Conservation (phyloP, 129 eudicot species). For the Flaveria sonorensis region DNA sequence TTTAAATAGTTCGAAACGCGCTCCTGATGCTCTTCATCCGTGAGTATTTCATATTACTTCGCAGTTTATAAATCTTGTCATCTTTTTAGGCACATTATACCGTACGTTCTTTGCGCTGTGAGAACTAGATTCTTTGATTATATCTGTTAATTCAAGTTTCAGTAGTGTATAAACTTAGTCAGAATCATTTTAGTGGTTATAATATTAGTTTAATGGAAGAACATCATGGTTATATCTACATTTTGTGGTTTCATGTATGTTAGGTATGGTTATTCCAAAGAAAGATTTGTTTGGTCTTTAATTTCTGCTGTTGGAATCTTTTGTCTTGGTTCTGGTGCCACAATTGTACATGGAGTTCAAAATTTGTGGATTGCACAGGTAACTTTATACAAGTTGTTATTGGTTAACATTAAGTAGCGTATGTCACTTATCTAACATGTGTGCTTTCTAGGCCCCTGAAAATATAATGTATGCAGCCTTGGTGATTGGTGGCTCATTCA, state of each 20-base stretch:
- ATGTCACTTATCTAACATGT: constrained; percentile 21
- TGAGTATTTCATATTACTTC: constrained; percentile 43
- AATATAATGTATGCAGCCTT: constrained; percentile 87
- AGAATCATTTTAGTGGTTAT: neutral
- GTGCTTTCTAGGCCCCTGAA: constrained; percentile 65
- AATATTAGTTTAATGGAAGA: neutral
- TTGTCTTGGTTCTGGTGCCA: constrained; percentile 97
- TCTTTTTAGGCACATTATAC: neutral
- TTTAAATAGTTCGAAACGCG: constrained; percentile 93
- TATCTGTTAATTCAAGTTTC: neutral
- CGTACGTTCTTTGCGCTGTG: neutral
- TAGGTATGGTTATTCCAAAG: constrained; percentile 71
- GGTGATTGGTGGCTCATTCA: constrained; percentile 90
- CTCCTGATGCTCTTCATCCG: constrained; percentile 99
- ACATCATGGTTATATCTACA: constrained; percentile 4
- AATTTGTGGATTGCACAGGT: constrained; percentile 96
- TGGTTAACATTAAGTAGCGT: neutral
- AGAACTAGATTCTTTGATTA: neutral
- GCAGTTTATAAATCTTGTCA: constrained; percentile 10
- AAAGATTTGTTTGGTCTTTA: constrained; percentile 95
- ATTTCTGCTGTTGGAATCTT: constrained; percentile 98
- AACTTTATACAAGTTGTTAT: neutral
- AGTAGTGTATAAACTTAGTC: neutral
- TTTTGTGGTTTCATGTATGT: neutral
- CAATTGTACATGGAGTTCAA: constrained; percentile 87